Conservation (phyloP, 768 basidiomycete genomes). For the Podaxis sp. region DNA sequence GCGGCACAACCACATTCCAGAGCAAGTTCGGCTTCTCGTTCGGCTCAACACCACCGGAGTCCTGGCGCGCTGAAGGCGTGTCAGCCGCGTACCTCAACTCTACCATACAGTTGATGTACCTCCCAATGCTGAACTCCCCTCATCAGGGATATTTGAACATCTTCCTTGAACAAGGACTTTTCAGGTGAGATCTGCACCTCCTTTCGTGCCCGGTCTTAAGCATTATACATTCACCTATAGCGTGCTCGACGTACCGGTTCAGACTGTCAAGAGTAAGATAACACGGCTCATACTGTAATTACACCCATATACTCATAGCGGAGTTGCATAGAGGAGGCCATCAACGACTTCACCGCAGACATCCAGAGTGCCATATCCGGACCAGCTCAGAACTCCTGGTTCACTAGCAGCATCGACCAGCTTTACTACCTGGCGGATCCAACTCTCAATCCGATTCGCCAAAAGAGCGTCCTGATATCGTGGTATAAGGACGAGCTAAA, state of each 20-base stretch:
- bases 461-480: not conserved
- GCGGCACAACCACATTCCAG: not conserved
- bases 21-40: not conserved
- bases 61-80: not conserved
- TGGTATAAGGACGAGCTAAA: not conserved
- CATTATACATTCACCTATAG: not conserved
- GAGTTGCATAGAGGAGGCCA: not conserved
- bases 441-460: not conserved
- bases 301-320: not conserved
- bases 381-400: not conserved
- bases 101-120: not conserved
- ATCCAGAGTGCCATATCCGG: not conserved
- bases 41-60: not conserved
- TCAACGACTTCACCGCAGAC: not conserved
- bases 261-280: not conserved
- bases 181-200: not conserved
- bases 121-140: not conserved
- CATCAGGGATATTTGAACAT: not conserved
- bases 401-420: not conserved
- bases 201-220: not conserved
- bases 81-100: not conserved
- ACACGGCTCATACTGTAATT: not conserved
- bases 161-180: not conserved
- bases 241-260: not conserved
- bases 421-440: not conserved